Base-by-base conservation (phyloP, 2,329 filamentous ascomycete genomes). In the Blastomyces parvus region DNA sequence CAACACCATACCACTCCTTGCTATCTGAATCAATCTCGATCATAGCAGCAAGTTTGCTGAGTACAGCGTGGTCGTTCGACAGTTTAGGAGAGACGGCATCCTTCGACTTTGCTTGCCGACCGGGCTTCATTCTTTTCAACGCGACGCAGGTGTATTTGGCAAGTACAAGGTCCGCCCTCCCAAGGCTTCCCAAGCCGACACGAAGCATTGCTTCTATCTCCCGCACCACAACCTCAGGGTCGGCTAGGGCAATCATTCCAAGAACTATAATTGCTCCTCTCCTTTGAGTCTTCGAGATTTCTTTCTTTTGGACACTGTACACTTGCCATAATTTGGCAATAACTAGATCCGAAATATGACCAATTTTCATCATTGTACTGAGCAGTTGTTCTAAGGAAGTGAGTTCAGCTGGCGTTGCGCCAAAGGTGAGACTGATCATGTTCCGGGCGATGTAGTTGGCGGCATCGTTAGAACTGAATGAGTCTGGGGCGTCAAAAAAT, bases 401-500 rank as follows among this genome's bases (percentile, higher is more conserved):
- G 62, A 99, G 80, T 74, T 99, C 94, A 0, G 95, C 94, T 0
- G 93, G 91, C 0, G 93, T 96, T 0, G 93, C 92, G 36, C 92
- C 93, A 74, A 96, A 97, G 0, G 94, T 99, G 71, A 99, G 79
- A 81, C 92, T 97, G 76, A 97, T 97, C 93, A 99, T 99, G 77
- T 97, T 99, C 66, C 92, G 86, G 33, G 93, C 93, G 71, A 99
- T 88, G 73, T 95, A 99, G 74, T 95, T 97, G 58, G 94, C 92
- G 2, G 92, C 87, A 72, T 97, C 92, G 68, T 97, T 97, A 38
- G 86, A 80, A 64, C 84, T 90, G 77, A 96, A 97, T 4, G 87
- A 87, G 65, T 91, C 90, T 0, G 94, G 94, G 0, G 95, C 92
- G 72, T 96, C 91, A 70, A 99, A 99, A 77, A 97, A 99, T 0